Percentiles rank a stretch among this genome's conserved stretches.
phyloP scores from a whole-genome alignment of 2,329 filamentous ascomycete species.

The Ophiostoma tasmaniense region DNA sequence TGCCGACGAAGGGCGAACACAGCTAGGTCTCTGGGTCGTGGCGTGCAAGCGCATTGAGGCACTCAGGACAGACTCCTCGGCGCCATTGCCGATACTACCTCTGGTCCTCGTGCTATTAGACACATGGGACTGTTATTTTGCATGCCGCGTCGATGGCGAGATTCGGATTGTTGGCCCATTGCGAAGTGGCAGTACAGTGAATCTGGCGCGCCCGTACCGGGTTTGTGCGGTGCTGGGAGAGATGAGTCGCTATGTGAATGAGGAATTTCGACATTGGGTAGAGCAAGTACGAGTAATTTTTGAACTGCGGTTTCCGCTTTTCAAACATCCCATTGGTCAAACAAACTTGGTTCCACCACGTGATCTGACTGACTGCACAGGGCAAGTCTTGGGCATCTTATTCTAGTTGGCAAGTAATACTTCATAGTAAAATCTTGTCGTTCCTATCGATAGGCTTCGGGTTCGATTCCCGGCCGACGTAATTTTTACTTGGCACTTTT shows the following conservation, averaged over 20 bases:
- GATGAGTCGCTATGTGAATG: slow-evolving; percentile 9
- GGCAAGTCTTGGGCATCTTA: too few species aligned
- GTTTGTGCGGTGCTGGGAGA: slow-evolving; percentile 5
- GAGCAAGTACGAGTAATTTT: too few species aligned
- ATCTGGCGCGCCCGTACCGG: slow-evolving; percentile 7
- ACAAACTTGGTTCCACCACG: too few species aligned
- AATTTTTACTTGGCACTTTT: too few species aligned
- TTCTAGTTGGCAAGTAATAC: too few species aligned
- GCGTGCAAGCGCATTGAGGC: slow-evolving; percentile 9
- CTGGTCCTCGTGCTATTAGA: slow-evolving; percentile 8
- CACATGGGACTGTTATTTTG: slow-evolving; percentile 10
- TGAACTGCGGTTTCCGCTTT: too few species aligned
- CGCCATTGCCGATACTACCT: slow-evolving; percentile 5
- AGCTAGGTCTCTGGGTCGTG: slow-evolving; percentile 9
- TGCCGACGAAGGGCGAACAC: slow-evolving; percentile 3
- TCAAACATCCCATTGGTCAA: too few species aligned
- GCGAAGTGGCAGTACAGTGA: slow-evolving; percentile 8
- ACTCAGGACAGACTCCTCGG: slow-evolving; percentile 4
- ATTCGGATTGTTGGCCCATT: slow-evolving; percentile 10
- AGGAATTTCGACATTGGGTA: slow-evolving; percentile 9
- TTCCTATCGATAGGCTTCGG: too few species aligned
- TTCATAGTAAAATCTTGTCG: too few species aligned
- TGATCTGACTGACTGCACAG: too few species aligned
- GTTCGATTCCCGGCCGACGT: too few species aligned
- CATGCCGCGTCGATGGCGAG: slow-evolving; percentile 8